Percentiles rank a stretch among this genome's conserved stretches.
Conservation (phyloP, 2,329 filamentous ascomycete species). For the Purpureocillium lavendulum region DNA sequence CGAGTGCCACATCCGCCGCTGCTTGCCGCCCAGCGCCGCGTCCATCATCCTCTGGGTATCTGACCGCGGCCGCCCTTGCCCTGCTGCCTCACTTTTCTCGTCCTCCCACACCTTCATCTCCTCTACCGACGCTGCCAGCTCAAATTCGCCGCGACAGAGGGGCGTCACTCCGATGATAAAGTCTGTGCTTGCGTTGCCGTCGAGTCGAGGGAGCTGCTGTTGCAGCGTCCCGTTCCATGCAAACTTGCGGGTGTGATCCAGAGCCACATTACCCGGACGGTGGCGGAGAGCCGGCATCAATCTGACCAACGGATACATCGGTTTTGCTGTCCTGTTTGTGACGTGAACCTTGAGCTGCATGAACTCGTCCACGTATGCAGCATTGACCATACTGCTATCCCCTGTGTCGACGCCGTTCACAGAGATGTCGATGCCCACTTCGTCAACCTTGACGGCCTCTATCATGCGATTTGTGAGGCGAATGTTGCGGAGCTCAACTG, state of each 20-base stretch:
- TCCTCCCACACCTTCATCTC: slow-evolving; percentile 55
- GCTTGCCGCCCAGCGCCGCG: slow-evolving; percentile 47
- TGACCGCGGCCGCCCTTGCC: slow-evolving; percentile 26
- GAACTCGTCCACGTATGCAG: slow-evolving; percentile 43
- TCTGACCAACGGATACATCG: slow-evolving; percentile 65
- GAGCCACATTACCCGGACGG: slow-evolving; percentile 60
- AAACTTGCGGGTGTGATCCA: slow-evolving; percentile 76
- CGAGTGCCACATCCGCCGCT: slow-evolving; percentile 58
- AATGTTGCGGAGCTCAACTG: slow-evolving; percentile 68
- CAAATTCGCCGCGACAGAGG: slow-evolving; percentile 74
- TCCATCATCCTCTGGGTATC: slow-evolving; percentile 52
- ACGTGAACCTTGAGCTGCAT: slow-evolving; percentile 62
- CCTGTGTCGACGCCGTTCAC: slow-evolving; percentile 29
- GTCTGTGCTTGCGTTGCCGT: slow-evolving; percentile 48
- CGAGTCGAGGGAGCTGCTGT: slow-evolving; percentile 57
- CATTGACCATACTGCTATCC: slow-evolving; percentile 11
- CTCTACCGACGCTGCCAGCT: slow-evolving; percentile 72
- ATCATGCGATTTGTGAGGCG: slow-evolving; percentile 71
- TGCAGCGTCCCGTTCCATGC: slow-evolving; percentile 82
- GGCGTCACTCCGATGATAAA: slow-evolving; percentile 63
- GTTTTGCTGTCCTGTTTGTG: slow-evolving; percentile 61
- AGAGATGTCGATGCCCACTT: slow-evolving; percentile 59
- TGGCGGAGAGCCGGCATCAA: slow-evolving; percentile 70
- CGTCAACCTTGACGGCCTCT: slow-evolving; percentile 72
- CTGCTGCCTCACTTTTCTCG: slow-evolving; percentile 15